These are phyloP conservation scores for Trematosphaeria pertusa DNA, from an alignment of 2,329 filamentous ascomycete genomes.

Conservation along the genomic window DNA sequence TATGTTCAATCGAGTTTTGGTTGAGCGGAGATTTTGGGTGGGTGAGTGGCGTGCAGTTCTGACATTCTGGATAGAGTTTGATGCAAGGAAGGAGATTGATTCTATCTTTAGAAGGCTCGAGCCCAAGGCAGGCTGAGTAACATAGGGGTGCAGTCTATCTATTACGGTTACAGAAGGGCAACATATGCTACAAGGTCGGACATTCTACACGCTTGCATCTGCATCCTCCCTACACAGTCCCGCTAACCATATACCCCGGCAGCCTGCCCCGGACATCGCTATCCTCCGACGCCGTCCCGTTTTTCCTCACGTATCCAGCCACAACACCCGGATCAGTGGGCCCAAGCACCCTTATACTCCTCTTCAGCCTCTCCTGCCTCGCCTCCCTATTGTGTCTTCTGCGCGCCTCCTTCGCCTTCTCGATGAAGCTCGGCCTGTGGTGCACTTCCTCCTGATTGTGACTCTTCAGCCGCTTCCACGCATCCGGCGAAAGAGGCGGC, in stretches of 20 bases:
- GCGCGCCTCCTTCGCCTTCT: constrained; percentile 33
- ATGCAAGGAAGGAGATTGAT: too few relatives aligned
- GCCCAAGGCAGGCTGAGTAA: too few relatives aligned
- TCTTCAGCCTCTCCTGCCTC: constrained; percentile 37
- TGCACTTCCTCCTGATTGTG: constrained; percentile 8
- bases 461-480: constrained; percentile 4
- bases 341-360: constrained; percentile 40
- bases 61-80: too few relatives aligned
- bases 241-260: constrained; percentile 18
- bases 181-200: too few relatives aligned
- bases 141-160: too few relatives aligned
- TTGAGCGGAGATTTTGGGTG: too few relatives aligned
- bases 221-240: too few relatives aligned
- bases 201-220: too few relatives aligned
- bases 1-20: too few relatives aligned
- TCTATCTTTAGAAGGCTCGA: too few relatives aligned
- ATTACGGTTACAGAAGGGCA: too few relatives aligned
- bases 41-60: too few relatives aligned
- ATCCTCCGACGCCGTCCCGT: neutral
- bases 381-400: constrained; percentile 25
- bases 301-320: constrained; percentile 15
- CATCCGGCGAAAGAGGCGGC: constrained; percentile 6
- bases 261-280: neutral
- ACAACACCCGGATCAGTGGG: constrained; percentile 33
- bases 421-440: constrained; percentile 22